Base-by-base conservation (phyloP, 805 yeast species). In the fission yeast (Schizosaccharomyces pombe) region DNA sequence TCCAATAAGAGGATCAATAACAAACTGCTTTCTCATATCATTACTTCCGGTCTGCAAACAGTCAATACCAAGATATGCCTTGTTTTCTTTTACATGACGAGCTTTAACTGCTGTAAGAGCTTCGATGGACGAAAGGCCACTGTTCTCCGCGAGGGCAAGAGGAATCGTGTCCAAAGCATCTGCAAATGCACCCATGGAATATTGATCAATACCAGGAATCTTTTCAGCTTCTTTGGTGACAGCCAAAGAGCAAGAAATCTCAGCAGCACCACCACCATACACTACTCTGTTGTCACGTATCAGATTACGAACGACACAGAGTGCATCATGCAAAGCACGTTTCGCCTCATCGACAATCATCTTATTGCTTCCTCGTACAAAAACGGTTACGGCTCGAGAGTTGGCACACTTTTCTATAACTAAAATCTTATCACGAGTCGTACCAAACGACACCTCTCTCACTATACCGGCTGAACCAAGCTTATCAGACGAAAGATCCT, bases 211-310 rank as follows among this genome's bases (percentile, higher is more conserved):
- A 56, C 97, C 97, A 62, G 80, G 80, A 68, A 84, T 94, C 64
- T 77, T 79, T 67, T 89, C 95, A 53, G 97, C 96, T 59, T 82
- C 94, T 53, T 81, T 84, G 56, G 85, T 73, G 14, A 91, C 94
- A 16, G 91, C 93, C 61, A 91, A 70, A 12, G 97, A 86, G 72
- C 94, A 82, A 2, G 95, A 75, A 54, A 91, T 79, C 70, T 91
- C 99, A 37, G 97, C 93, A 24, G 98, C 94, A 60, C 99, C 99
- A 62, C 99, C 99, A 59, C 99, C 99, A 64, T 91, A 91, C n/a
- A 93, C 96, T 51, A 91, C 85, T 67, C 95, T 77, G 65, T 79
- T 81, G 67, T 93, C 97, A 62, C 80, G 78, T 54, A 93, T 81
- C 65, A 91, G 76, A 70, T 91, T 93, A 71, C 98, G 82, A 30